Base-by-base conservation (phyloP, 2,329 filamentous ascomycete genomes). In the Calonectria pauciramosa region DNA sequence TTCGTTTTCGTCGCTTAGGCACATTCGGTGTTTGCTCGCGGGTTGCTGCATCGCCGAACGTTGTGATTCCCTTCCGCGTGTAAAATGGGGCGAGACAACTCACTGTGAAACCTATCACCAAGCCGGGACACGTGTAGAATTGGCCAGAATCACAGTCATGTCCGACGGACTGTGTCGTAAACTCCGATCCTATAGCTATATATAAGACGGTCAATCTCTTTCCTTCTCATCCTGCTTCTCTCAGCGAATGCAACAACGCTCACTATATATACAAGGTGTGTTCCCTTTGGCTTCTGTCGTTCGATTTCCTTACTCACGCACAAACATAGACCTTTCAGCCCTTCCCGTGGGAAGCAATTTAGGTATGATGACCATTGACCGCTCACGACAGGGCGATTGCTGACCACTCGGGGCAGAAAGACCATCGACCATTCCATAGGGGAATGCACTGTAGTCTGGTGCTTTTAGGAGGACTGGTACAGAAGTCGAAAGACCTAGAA, bases 1-100 rank as follows among this genome's bases (percentile, higher is more conserved):
- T 63, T 63, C 54, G 11, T 63, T 63, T 41, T 63, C 56, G 56
- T 63, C 56, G 56, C 56, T 63, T 41, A 41, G 18, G 23, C 36
- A 63, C 7, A 7, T 28, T 26, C 56, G 56, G n/a, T 20, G 56
- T 63, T 63, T 63, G 56, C 56, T 10, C 56, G 26, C 56, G 56
- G 56, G 56, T 38, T 20, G 14, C 9, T 63, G 56, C 34, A 23
- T 41, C 23, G 23, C 56, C 56, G 18, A 38, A 18, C 56, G 20
- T 28, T 16, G 34, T 28, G 13, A n/a, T 63, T 38, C 14, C 11
- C 13, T 41, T 38, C 34, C 34, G 34, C 11, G 23, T 63, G 34
- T 26, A 20, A 63, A 41, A 38, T 38, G 54, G 28, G 56, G 23
- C 56, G n/a, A 41, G 56, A 36, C 56, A 60, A 8, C 34, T 41